Percentiles rank a stretch among this genome's conserved stretches.
These are phyloP conservation scores for Pseudogymnoascus sp. DNA, from an alignment of 2,329 filamentous ascomycete species.

Conservation along the genomic window DNA sequence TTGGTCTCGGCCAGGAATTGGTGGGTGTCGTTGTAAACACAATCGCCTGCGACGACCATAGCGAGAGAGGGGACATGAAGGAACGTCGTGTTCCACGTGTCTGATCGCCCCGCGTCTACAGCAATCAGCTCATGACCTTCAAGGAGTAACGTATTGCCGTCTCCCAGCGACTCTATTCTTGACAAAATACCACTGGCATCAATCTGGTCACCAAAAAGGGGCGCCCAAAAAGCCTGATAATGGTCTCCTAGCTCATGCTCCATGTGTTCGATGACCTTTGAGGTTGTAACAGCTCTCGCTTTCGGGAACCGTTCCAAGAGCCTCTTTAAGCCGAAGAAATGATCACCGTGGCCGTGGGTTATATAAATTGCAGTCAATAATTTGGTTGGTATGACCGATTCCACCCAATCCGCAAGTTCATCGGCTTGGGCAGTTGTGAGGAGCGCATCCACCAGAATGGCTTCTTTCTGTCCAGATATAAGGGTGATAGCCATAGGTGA, in stretches of 20 bases:
- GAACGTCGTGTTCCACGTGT: conserved; percentile 26
- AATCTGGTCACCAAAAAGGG: neutral
- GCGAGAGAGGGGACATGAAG: conserved; percentile 26
- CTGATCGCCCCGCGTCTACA: conserved; percentile 24
- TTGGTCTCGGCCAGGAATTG: conserved; percentile 29
- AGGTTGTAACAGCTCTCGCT: neutral
- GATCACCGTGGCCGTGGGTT: conserved; percentile 37
- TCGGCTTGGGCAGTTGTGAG: conserved; percentile 27
- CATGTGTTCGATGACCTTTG: conserved; percentile 8
- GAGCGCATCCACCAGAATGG: conserved; percentile 34
- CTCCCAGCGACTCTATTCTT: too few species aligned
- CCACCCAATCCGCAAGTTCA: conserved; percentile 31
- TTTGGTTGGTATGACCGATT: conserved; percentile 23
- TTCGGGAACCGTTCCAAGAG: too few species aligned
- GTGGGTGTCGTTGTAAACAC: conserved; percentile 30
- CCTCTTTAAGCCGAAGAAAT: conserved; percentile 30
- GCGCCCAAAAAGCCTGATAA: neutral
- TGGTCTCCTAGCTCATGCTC: conserved; percentile 11
- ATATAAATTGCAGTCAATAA: conserved; percentile 32
- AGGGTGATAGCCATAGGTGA: conserved; percentile 18
- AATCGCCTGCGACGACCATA: conserved; percentile 29
- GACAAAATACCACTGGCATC: too few species aligned
- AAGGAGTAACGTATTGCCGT: too few species aligned
- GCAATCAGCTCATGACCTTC: neutral
- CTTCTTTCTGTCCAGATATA: conserved; percentile 20